A percentile compares a stretch with the other conserved stretches of the same genome.
phyloP scores from a whole-genome alignment of 2,329 filamentous ascomycete species.

The Tolypocladium endophyticum region DNA sequence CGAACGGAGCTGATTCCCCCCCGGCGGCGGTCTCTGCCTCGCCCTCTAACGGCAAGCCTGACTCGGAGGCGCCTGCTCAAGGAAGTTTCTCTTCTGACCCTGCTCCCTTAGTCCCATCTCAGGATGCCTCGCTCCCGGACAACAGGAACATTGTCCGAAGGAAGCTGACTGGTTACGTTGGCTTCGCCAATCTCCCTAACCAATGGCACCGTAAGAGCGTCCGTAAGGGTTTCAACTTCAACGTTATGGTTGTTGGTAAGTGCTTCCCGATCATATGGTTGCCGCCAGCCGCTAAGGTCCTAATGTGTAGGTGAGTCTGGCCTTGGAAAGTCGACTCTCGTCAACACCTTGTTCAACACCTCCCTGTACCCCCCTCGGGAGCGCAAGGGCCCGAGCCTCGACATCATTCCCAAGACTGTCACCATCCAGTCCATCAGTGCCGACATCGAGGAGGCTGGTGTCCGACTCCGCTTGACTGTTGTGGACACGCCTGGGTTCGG shows the following conservation, averaged over 20 bases:
- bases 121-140: constrained; percentile 45
- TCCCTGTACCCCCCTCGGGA: constrained; percentile 98
- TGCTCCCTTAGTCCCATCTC: constrained; percentile 19
- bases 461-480: constrained; percentile 89
- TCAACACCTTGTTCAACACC: constrained; percentile 99
- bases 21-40: constrained; percentile 31
- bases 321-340: constrained; percentile 95
- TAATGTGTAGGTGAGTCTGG: constrained; percentile 84
- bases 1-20: constrained; percentile 33
- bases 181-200: constrained; percentile 97
- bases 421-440: constrained; percentile 91
- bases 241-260: constrained; percentile 99
- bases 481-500: constrained; percentile 97
- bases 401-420: constrained; percentile 97
- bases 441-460: constrained; percentile 96
- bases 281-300: neutral
- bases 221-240: constrained; percentile 99
- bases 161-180: constrained; percentile 97
- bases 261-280: constrained; percentile 14
- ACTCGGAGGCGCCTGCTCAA: constrained; percentile 15
- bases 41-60: constrained; percentile 27
- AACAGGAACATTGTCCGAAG: constrained; percentile 94
- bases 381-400: constrained; percentile 91
- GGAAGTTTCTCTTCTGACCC: constrained; percentile 26
- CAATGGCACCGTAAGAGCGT: constrained; percentile 99